Evolutionary conservation across 2,329 filamentous ascomycete genomes (phyloP).

Genomic region (Venturiaceae sp.): DNA sequence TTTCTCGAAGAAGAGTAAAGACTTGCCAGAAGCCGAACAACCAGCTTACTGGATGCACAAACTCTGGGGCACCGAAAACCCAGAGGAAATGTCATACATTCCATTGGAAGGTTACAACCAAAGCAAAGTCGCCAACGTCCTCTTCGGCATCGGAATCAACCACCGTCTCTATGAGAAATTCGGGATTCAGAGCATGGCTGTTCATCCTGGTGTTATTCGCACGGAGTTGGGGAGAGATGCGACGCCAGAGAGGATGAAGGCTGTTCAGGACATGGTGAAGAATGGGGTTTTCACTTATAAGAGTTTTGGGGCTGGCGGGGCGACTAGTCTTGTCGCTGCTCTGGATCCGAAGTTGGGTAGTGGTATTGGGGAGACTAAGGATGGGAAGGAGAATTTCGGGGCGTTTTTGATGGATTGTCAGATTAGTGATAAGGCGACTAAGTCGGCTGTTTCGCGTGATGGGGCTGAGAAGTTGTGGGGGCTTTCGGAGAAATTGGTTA

Average conservation of each 20-base stretch:
- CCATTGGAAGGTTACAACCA: conserved; percentile 6
- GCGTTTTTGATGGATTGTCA: conserved; percentile 4
- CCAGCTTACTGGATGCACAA: background rate
- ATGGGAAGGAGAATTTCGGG: no score
- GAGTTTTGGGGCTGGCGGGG: no score
- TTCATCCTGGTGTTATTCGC: conserved; percentile 9
- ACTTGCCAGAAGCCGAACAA: background rate
- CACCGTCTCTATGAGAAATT: background rate
- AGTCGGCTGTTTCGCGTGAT: background rate
- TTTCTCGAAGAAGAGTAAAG: background rate
- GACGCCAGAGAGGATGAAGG: no score
- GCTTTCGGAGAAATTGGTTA: conserved; percentile 9
- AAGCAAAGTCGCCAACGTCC: conserved; percentile 9
- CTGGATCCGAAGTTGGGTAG: no score
- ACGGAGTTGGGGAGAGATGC: conserved; percentile 1
- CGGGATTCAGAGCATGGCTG: conserved; percentile 3
- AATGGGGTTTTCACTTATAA: no score
- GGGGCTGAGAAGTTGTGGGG: conserved; percentile 10
- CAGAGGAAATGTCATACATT: background rate
- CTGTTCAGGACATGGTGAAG: no score
- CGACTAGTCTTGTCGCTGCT: no score
- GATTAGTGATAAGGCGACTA: background rate
- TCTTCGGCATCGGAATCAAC: conserved; percentile 1
- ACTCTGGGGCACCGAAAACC: background rate
- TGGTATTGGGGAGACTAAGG: no score